Base-by-base conservation (phyloP, 441 rosid genomes). In the Aquilaria agallochum region DNA sequence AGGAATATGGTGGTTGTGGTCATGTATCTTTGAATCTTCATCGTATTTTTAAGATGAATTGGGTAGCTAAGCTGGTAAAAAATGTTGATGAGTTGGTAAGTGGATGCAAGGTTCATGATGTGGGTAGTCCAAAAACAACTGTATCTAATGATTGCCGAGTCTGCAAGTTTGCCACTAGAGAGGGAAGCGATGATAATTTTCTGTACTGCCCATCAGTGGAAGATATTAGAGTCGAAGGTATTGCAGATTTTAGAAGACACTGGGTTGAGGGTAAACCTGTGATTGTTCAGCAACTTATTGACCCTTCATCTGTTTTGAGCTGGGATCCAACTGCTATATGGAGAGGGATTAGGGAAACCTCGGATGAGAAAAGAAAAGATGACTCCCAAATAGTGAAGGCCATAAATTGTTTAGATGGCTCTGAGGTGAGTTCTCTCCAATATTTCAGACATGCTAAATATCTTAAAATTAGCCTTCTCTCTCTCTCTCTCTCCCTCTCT, bases 21-120 rank as follows among this genome's bases (percentile, higher is more conserved):
- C 74, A 71, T 66, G 73, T 51, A 32, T 75, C 94, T 62, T 72
- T 91, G 73, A 87, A 80, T 66, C 87, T 95, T 31, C 79, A 83
- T 55, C 87, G 96, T 69, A 95, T 89, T 62, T 91, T 91, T 66
- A 95, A 95, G 86, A 91, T 89, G 96, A 95, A 89, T 62, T 95
- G 96, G 99, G 95, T 89, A 70, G 96, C 99, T 51, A 91, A 89
- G 69, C 89, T 91, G 74, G 97, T 89, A 65, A 95, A 91, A 73
- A 91, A 87, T 62, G 91, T 82, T 56, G 99, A 95, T 76, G 97
- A 95, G 77, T 82, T 95, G 92, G 97, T 89, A 62, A 74, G 71
- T 62, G 94, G 99, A 61, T 95, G 97, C 73, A 83, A 74, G 75
- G 84, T 87, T 66, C 54, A 69, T 69, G 80, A 77, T 53, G 14